Conservation (phyloP, 345 rosid species). For the Moricandia moricandioides region DNA sequence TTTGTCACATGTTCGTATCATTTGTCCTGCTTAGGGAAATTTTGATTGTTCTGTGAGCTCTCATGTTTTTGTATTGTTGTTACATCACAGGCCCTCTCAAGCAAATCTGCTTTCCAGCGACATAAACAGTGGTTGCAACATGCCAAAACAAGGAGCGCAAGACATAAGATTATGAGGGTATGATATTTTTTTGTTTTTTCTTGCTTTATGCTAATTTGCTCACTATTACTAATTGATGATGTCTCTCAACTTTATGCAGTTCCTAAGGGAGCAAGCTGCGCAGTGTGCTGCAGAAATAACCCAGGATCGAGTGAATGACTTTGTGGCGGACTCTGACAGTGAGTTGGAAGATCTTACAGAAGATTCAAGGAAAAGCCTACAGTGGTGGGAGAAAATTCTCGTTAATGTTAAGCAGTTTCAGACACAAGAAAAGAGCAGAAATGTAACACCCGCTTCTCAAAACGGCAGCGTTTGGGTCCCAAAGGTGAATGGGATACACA, state of each 20-base stretch:
- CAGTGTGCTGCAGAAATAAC: slow-evolving; percentile 79
- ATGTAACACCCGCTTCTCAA: slow-evolving; percentile 33
- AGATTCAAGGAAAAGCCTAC: slow-evolving; percentile 45
- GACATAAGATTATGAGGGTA: slow-evolving; percentile 95
- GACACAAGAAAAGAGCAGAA: slow-evolving; percentile 40
- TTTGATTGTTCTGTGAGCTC: neutral
- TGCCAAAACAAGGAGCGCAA: slow-evolving; percentile 94
- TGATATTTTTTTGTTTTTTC: neutral
- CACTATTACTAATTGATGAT: slow-evolving; percentile 7
- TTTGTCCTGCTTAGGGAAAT: neutral
- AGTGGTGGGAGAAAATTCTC: slow-evolving; percentile 68
- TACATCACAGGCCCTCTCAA: slow-evolving; percentile 72
- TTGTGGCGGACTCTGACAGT: slow-evolving; percentile 70
- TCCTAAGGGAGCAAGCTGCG: slow-evolving; percentile 91
- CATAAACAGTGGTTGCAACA: slow-evolving; percentile 88
- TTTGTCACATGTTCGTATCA: slow-evolving; percentile 17
- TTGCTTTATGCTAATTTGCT: slow-evolving; percentile 5
- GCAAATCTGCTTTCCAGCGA: slow-evolving; percentile 86
- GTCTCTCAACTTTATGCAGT: slow-evolving; percentile 48
- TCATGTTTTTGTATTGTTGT: slow-evolving; percentile 4
- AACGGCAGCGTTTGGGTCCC: slow-evolving; percentile 56
- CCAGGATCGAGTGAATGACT: slow-evolving; percentile 64
- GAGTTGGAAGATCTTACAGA: slow-evolving; percentile 57
- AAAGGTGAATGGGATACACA: slow-evolving; percentile 84
- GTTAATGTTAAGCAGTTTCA: slow-evolving; percentile 50